Conservation (phyloP, 306 rosid species). For the Biancaea sappan region DNA sequence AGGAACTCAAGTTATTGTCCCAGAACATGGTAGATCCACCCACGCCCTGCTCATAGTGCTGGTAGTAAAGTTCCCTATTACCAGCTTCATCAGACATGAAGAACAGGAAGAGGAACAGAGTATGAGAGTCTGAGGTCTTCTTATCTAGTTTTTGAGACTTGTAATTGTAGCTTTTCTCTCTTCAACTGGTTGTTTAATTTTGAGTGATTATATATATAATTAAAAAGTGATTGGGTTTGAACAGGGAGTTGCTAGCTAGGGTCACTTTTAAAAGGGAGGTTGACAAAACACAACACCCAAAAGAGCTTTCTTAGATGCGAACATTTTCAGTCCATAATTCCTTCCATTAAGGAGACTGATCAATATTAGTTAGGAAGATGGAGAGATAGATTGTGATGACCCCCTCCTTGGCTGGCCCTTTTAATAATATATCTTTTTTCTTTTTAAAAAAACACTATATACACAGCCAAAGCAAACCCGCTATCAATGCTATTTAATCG, state of each 20-base stretch:
- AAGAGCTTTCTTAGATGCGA: conserved; percentile 68
- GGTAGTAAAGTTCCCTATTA: conserved; percentile 49
- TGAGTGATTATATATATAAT: conserved; percentile 24
- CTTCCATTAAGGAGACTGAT: conserved; percentile 52
- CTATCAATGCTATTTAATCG: neutral
- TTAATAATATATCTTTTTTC: no score
- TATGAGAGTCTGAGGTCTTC: neutral
- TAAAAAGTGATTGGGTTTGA: conserved; percentile 66
- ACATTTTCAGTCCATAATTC: conserved; percentile 56
- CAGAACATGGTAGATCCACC: conserved; percentile 34
- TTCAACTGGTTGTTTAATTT: conserved; percentile 30
- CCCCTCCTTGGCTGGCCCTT: conserved; percentile 13
- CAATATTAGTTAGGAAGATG: conserved; percentile 42
- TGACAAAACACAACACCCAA: conserved; percentile 66
- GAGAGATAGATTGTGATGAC: conserved; percentile 13
- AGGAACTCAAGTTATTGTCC: conserved; percentile 40
- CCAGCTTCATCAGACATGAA: conserved; percentile 69
- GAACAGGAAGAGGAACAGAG: conserved; percentile 29
- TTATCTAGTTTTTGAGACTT: neutral
- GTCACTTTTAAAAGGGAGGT: conserved; percentile 78
- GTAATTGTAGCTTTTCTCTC: conserved; percentile 33
- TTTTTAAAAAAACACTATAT: neutral
- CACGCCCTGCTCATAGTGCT: conserved; percentile 29
- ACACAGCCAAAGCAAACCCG: neutral
- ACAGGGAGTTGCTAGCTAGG: conserved; percentile 45